These are phyloP conservation scores for Phytophthora foliorum DNA, from an alignment of 352 stramenopile species.

Conservation along the genomic window DNA sequence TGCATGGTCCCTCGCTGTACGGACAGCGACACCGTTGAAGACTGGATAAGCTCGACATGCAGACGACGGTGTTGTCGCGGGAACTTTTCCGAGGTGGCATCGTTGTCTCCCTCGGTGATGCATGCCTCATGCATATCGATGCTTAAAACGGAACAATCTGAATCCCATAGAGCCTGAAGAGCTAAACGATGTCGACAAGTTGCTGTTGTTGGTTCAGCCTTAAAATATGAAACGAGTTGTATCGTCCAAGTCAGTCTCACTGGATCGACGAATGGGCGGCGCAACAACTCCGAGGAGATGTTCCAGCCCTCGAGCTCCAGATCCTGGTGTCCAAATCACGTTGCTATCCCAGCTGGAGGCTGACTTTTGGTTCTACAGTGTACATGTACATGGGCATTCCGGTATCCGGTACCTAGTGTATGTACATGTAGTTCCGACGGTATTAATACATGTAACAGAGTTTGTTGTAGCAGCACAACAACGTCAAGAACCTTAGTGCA, in stretches of 20 bases:
- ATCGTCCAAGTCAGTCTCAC: background rate
- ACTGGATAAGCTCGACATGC: conserved; percentile 13
- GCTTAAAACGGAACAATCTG: background rate
- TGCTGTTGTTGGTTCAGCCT: background rate
- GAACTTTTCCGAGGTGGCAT: background rate
- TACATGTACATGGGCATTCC: no score
- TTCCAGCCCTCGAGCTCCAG: no score
- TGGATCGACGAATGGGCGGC: background rate
- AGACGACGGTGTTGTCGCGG: background rate
- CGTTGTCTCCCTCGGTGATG: no score
- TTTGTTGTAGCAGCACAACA: no score
- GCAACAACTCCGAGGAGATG: no score
- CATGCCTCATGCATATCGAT: no score
- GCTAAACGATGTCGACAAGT: background rate
- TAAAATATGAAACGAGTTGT: background rate
- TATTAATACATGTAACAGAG: no score
- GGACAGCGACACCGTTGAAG: conserved; percentile 15
- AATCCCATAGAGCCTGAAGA: no score
- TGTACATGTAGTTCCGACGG: background rate
- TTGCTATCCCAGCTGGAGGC: background rate
- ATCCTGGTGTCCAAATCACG: background rate
- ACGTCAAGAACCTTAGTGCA: no score
- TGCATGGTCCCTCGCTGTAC: conserved; percentile 1
- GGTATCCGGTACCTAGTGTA: no score
- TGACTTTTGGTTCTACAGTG: background rate